phyloP scores from a whole-genome alignment of 2,329 filamentous ascomycete genomes.

The Scytalidium sp. region DNA sequence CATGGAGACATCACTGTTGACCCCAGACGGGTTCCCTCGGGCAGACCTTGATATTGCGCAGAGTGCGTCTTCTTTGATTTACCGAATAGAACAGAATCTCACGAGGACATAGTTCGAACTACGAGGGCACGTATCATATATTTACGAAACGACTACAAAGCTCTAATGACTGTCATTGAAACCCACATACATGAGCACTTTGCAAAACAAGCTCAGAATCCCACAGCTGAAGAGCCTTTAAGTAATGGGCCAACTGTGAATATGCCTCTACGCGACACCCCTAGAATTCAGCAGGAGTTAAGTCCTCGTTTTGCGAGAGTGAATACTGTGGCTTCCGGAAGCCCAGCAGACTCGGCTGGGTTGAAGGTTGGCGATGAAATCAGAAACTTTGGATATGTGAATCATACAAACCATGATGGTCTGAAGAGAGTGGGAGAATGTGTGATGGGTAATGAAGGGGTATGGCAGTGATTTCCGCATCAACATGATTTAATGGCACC shows the following conservation, averaged over 20 bases:
- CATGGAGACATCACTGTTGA: constrained; percentile 87
- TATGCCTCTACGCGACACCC: constrained; percentile 9
- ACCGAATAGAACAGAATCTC: constrained; percentile 3
- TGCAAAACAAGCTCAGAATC: constrained; percentile 56
- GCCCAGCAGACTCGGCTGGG: constrained; percentile 81
- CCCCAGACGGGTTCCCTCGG: constrained; percentile 86
- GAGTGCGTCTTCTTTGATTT: constrained; percentile 51
- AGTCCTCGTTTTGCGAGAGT: constrained; percentile 81
- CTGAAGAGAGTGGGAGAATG: constrained; percentile 84
- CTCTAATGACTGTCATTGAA: constrained; percentile 80
- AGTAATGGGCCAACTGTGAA: constrained; percentile 16
- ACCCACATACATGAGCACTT: constrained; percentile 87
- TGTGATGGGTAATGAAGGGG: constrained; percentile 85
- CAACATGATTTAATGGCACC: neutral
- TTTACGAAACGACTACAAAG: constrained; percentile 90
- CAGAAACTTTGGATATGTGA: constrained; percentile 80
- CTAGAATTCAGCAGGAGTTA: constrained; percentile 28
- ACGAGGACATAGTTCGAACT: constrained; percentile 69
- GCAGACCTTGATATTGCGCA: constrained; percentile 94
- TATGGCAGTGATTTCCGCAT: constrained; percentile 42
- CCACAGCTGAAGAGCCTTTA: constrained; percentile 20
- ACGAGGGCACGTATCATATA: constrained; percentile 86
- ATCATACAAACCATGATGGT: constrained; percentile 80
- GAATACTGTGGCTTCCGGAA: constrained; percentile 73
- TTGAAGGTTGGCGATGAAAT: constrained; percentile 78